Base-by-base conservation (phyloP, 441 rosid genomes). In the Gossypium davidsonii region DNA sequence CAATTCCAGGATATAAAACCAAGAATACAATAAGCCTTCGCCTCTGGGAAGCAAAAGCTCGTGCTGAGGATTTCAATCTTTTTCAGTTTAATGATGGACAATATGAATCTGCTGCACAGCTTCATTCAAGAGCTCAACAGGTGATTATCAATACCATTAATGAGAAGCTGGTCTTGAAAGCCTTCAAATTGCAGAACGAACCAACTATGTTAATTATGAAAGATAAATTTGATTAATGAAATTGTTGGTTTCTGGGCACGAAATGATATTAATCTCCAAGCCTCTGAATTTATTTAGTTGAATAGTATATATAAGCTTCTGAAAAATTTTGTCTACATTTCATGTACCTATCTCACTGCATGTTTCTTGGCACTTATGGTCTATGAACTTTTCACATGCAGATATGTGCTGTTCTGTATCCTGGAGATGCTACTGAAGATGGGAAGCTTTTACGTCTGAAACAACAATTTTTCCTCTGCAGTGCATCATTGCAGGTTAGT, bases 331-430 rank as follows among this genome's bases (percentile, higher is more conserved):
- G 70, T 48, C 17, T 39, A 49, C 44, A n/a, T 48, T 70, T 65
- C 20, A 53, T 23, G 25, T 14, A 44, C 31, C 62, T 39, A 21
- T 34, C 69, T 53, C 73, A 0, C 15, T 72, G 23, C 53, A 42
- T 37, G 37, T 71, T 75, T 58, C 77, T 67, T 71, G 37, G 65
- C 44, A 51, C 70, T 10, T 66, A 17, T 26, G 51, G 28, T 66
- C 14, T 5, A 11, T 37, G 14, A 59, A 6, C 49, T 9, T 53
- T 82, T 55, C 48, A 62, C 74, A 4, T 78, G 82, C 86, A 93
- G 99, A 95, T 95, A 25, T 95, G 99, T 83, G 95, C 99, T 77
- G 91, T 95, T 73, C 86, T 93, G 67, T 95, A 95, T 84, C 99
- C 98, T 65, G 99, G 99, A 53, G 99, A 95, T 90, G 95, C 98